Evolutionary conservation across 495 filamentous ascomycete species (phyloP).

Genomic region (Penicillium waksmanii): DNA sequence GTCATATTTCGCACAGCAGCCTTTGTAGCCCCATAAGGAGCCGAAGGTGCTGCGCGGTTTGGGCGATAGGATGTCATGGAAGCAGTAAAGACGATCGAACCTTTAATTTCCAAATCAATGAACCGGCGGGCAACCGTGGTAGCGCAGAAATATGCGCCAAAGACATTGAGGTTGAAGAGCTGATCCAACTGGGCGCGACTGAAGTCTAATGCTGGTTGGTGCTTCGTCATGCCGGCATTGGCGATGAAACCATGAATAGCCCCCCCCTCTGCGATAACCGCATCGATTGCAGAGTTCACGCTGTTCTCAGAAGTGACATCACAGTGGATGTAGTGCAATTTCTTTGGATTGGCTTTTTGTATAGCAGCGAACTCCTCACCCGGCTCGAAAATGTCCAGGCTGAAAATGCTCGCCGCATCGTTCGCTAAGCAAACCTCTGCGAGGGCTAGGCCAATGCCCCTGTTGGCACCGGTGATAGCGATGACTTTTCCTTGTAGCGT

Average conservation of each 20-base stretch:
- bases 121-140: constrained; percentile 42
- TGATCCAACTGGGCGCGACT: constrained; percentile 40
- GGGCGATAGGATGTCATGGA: constrained; percentile 50
- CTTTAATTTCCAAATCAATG: constrained; percentile 43
- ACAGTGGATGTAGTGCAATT: constrained; percentile 42
- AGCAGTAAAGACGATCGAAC: constrained; percentile 46
- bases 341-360: constrained; percentile 33
- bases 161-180: constrained; percentile 49
- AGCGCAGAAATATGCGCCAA: constrained; percentile 43
- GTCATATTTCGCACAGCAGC: constrained; percentile 37
- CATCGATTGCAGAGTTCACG: constrained; percentile 41
- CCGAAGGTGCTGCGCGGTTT: constrained; percentile 38
- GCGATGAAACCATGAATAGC: constrained; percentile 40
- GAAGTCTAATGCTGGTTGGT: constrained; percentile 48
- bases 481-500: constrained; percentile 32
- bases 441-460: constrained; percentile 42
- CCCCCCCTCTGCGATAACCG: constrained; percentile 38
- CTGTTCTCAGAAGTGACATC: constrained; percentile 45
- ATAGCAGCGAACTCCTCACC: constrained; percentile 40
- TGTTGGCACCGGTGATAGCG: constrained; percentile 44
- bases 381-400: constrained; percentile 45
- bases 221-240: constrained; percentile 51
- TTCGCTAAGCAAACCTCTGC: constrained; percentile 47
- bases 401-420: constrained; percentile 40
- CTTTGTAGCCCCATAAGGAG: constrained; percentile 37